A percentile compares a stretch with the other conserved stretches of the same genome.
Evolutionary conservation across 805 yeast genomes (phyloP).

Genomic region (Saccharomycopsis oosterbeekiorum): DNA sequence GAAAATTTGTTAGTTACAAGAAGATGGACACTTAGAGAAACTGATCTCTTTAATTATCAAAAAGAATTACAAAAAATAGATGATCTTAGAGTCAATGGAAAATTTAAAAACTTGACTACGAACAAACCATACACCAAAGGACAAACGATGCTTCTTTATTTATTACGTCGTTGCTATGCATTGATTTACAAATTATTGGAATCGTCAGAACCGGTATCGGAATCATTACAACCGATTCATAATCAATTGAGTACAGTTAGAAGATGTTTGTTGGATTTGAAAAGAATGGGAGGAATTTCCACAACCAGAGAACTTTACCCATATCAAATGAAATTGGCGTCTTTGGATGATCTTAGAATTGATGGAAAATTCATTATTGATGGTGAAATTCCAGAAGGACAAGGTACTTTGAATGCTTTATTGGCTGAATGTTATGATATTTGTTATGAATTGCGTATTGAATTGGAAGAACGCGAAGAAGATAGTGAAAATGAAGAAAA

Average conservation of each 20-base stretch:
- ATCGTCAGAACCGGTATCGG: conserved; percentile 91
- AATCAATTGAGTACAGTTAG: conserved; percentile 89
- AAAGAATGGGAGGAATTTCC: conserved; percentile 85
- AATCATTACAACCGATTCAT: conserved; percentile 85
- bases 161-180: conserved; percentile 85
- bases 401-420: conserved; percentile 85
- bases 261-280: conserved; percentile 79
- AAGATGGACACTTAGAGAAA: conserved; percentile 95
- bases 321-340: conserved; percentile 86
- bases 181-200: conserved; percentile 81
- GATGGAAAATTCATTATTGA: conserved; percentile 92
- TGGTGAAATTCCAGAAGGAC: conserved; percentile 93
- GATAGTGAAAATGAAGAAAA: background rate
- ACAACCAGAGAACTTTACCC: conserved; percentile 88
- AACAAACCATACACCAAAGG: conserved; percentile 35
- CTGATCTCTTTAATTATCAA: conserved; percentile 83
- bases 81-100: conserved; percentile 54
- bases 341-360: conserved; percentile 72
- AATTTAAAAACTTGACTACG: conserved; percentile 29
- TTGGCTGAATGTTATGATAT: conserved; percentile 93
- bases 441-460: conserved; percentile 80
- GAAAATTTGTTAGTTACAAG: conserved; percentile 83
- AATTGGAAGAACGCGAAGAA: conserved; percentile 47
- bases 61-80: conserved; percentile 66
- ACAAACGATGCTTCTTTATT: conserved; percentile 56